Evolutionary conservation across 2,329 filamentous ascomycete species (phyloP).

Genomic region (Colletotrichum acutatum): DNA sequence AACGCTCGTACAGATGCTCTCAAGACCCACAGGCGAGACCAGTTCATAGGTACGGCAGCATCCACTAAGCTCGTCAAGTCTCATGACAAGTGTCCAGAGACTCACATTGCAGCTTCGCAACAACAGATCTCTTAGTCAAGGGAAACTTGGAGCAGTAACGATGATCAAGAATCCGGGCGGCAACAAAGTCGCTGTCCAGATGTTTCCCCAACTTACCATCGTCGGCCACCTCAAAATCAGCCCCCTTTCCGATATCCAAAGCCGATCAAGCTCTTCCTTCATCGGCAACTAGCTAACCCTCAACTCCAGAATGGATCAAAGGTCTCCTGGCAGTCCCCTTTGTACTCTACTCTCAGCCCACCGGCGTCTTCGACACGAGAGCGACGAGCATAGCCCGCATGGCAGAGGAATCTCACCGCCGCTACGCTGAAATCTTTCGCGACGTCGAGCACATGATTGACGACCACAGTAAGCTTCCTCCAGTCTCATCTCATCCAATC

Average conservation of each 20-base stretch:
- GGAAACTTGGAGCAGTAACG: not conserved
- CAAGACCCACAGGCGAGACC: slow-evolving; percentile 90
- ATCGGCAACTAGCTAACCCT: not conserved
- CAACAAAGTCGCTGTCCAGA: not conserved
- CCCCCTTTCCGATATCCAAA: not conserved
- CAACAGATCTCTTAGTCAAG: not conserved
- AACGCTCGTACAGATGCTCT: slow-evolving; percentile 60
- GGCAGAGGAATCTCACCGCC: slow-evolving; percentile 82
- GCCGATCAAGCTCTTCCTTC: not conserved
- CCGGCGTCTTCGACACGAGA: slow-evolving; percentile 80
- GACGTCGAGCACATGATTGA: slow-evolving; percentile 93
- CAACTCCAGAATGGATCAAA: slow-evolving; percentile 88
- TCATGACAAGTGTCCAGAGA: not conserved
- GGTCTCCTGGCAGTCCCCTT: slow-evolving; percentile 94
- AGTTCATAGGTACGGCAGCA: slow-evolving; percentile 76
- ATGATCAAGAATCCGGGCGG: not conserved
- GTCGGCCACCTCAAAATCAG: too few relatives aligned
- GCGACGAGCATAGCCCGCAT: slow-evolving; percentile 75
- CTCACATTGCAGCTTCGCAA: not conserved
- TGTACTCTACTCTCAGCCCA: slow-evolving; percentile 94
- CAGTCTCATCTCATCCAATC: not conserved
- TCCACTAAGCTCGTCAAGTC: not conserved
- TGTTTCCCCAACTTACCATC: not conserved
- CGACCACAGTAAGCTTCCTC: slow-evolving; percentile 78
- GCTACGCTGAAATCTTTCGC: slow-evolving; percentile 94